Evolutionary conservation across 768 basidiomycete genomes (phyloP), one percentile per base, ranked within the genome.

Genomic region (Cystofilobasidium ferigula): DNA sequence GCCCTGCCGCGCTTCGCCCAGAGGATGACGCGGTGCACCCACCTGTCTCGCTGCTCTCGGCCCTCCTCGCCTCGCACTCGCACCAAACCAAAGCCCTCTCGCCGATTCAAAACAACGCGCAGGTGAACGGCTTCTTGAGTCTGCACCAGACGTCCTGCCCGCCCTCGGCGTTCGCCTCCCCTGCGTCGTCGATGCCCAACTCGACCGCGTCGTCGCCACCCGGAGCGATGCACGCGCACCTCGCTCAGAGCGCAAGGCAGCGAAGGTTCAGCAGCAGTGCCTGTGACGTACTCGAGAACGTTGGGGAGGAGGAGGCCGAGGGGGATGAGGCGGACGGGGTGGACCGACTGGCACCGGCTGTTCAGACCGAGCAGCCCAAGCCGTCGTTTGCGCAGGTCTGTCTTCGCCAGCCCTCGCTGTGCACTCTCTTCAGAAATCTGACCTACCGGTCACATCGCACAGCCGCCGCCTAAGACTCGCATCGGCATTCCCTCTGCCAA

Each of bases 21-120:
- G 51, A 54, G 8, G 51, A 54, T 8, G 51, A 53, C 30, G 24
- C 48, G 42, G 12, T 18, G 8, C 16, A 4, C 3, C 51, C 51
- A 13, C 51, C 51, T 28, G 51, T 60, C 35, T 60, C 58, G 58
- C 58, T 60, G 12, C 40, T 60, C 40, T 60, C 58, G 38, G 38
- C 38, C 6, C 38, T 60, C 24, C 58, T 60, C 7, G 38, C 43
- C 22, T 60, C 58, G 4, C 58, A 60, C 38, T 60, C 58, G 28
- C 35, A 60, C 30, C 58, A 60, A 12, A 42, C 58, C 1, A 60
- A 60, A 24, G 38, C 58, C 12, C 58, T 42, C 58, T n/a, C n/a
- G n/a, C n/a, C n/a, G n/a, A n/a, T n/a, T n/a, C n/a, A n/a, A n/a
- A n/a, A n/a, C n/a, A 26, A 13, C 35, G 22, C 22, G 36, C 34